Percentiles rank a stretch among this genome's conserved stretches.
Evolutionary conservation across 1,284 basidiomycete genomes (phyloP).

Genomic region (Trichosporon sp.): DNA sequence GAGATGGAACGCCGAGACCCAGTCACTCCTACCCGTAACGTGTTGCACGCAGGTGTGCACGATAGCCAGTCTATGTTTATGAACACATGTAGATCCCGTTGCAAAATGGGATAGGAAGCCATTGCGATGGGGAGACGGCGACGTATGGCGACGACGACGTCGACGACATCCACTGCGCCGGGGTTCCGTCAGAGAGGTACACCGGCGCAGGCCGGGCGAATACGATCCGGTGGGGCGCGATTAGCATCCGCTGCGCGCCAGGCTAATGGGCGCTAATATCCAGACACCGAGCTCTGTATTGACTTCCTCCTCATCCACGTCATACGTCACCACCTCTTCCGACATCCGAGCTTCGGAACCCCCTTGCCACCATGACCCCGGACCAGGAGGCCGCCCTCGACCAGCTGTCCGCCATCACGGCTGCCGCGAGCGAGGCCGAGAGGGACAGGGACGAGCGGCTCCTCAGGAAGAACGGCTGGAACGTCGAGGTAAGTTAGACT

Average conservation of each 20-base stretch:
- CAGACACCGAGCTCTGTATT: background rate
- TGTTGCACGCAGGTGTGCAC: too few relatives aligned
- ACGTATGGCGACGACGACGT: background rate
- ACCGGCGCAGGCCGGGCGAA: background rate
- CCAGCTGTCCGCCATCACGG: constrained; percentile 46
- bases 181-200: background rate
- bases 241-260: background rate
- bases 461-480: constrained; percentile 44
- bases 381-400: constrained; percentile 38
- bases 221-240: background rate
- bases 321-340: background rate
- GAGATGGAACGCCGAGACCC: too few relatives aligned
- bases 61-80: too few relatives aligned
- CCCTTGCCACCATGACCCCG: constrained; percentile 21
- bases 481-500: constrained; percentile 46
- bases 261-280: background rate
- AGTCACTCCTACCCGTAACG: too few relatives aligned
- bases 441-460: constrained; percentile 43
- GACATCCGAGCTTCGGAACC: background rate
- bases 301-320: constrained; percentile 1
- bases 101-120: too few relatives aligned
- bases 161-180: background rate
- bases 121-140: too few relatives aligned
- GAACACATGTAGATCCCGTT: too few relatives aligned
- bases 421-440: constrained; percentile 34